Base-by-base conservation (phyloP, 805 yeast species). In the Yamadazyma phyllophila region DNA sequence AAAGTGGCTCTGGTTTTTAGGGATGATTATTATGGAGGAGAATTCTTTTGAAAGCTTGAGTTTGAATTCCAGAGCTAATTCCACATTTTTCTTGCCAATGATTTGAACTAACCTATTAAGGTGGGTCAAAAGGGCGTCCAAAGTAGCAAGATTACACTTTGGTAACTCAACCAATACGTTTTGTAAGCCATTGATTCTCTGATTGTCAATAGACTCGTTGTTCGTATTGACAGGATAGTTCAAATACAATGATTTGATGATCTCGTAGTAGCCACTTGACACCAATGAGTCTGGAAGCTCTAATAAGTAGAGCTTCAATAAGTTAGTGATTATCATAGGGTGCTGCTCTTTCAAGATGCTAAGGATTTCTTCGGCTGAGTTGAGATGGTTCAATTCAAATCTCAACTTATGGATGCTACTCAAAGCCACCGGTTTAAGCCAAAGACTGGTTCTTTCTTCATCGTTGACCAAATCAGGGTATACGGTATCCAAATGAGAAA, bases 211-310 rank as follows among this genome's bases (percentile, higher is more conserved):
- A 52, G 29, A 75, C 69, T 56, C 74, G 76, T 57, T 79, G 32
- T 46, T 43, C 26, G 61, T 63, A 30, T 53, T 55, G 8, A 55
- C 48, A 65, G 57, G 72, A 55, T 71, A 69, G 49, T 63, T 68
- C 38, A 52, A 51, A 61, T 88, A 89, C 41, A 89, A 71, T 1
- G 86, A 77, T 60, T 80, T 82, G 53, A 88, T 71, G 33, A 84
- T 67, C 53, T 86, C 94, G 58, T 82, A 85, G 48, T 78, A 69
- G 39, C 77, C 78, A 46, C 76, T 69, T 1, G 92, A 82, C 4
- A 89, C 76, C 35, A 88, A 61, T 2, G 94, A 83, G 50, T 83
- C 88, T 0, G 96, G 96, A 38, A 88, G 71, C 60, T 89, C 96
- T 59, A 88, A 68, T 26, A 88, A 66, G 63, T 85, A 88, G 30